A percentile compares a stretch with the other conserved stretches of the same genome.
Evolutionary conservation across 2,329 filamentous ascomycete genomes (phyloP).

Genomic region (Aspergillus sergii): DNA sequence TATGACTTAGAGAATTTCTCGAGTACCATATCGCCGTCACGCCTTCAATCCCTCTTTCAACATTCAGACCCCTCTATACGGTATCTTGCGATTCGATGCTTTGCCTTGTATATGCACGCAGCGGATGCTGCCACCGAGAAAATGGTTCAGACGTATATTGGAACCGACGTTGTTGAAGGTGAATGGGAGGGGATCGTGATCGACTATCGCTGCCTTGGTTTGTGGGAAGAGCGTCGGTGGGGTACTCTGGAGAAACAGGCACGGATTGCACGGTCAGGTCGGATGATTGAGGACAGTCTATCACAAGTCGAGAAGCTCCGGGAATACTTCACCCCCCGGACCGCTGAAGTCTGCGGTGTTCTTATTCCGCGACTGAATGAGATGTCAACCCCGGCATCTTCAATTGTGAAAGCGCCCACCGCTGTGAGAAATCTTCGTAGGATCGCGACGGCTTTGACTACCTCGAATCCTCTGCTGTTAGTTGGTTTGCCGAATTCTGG

Average conservation of each 20-base stretch:
- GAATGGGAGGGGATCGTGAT: slow-evolving; percentile 74
- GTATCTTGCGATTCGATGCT: slow-evolving; percentile 80
- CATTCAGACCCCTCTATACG: slow-evolving; percentile 63
- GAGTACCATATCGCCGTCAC: slow-evolving; percentile 64
- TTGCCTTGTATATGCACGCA: slow-evolving; percentile 76
- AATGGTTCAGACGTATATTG: slow-evolving; percentile 69
- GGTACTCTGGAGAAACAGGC: slow-evolving; percentile 40
- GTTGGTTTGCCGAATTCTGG: slow-evolving; percentile 83
- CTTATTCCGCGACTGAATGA: slow-evolving; percentile 64
- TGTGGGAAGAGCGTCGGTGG: slow-evolving; percentile 66
- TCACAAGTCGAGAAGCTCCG: slow-evolving; percentile 32
- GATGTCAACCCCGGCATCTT: slow-evolving; percentile 51
- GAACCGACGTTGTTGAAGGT: slow-evolving; percentile 64
- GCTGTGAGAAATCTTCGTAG: slow-evolving; percentile 70
- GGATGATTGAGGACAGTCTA: slow-evolving; percentile 24
- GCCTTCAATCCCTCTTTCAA: slow-evolving; percentile 69
- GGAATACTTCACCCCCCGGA: slow-evolving; percentile 58
- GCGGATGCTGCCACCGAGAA: slow-evolving; percentile 77
- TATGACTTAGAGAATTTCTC: slow-evolving; percentile 73
- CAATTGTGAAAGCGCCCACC: slow-evolving; percentile 71
- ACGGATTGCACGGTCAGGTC: slow-evolving; percentile 23
- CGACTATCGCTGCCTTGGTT: slow-evolving; percentile 74
- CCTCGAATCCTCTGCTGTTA: slow-evolving; percentile 72
- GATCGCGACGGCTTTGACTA: slow-evolving; percentile 69
- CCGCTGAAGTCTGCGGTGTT: slow-evolving; percentile 66